Percentiles rank a stretch among this genome's conserved stretches.
Conservation (phyloP, 306 rosid species). For the Corylus americana region DNA sequence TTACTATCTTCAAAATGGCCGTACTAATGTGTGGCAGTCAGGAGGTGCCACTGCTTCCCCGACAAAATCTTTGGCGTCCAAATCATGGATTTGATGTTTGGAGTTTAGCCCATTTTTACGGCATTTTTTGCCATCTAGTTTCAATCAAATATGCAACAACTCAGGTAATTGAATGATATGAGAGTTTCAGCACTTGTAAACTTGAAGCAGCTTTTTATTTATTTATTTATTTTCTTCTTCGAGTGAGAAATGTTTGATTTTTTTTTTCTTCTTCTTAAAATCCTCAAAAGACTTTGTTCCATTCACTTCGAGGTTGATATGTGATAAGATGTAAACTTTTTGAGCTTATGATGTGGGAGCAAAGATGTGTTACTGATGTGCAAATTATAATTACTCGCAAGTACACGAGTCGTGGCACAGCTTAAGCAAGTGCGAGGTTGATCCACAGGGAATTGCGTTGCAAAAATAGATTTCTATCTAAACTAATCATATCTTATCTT, state of each 20-base stretch:
- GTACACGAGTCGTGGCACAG: no score
- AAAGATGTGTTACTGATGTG: not conserved
- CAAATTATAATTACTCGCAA: no score
- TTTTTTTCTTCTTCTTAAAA: not conserved
- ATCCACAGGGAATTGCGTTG: no score
- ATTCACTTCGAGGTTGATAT: not conserved
- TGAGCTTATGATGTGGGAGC: not conserved
- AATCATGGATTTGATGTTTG: constrained; percentile 94
- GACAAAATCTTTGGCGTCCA: constrained; percentile 77
- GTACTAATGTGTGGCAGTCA: constrained; percentile 49
- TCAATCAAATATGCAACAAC: not conserved
- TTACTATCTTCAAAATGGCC: constrained; percentile 77
- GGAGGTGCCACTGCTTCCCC: constrained; percentile 95
- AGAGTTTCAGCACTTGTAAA: not conserved
- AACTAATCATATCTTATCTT: no score
- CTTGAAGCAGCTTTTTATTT: not conserved
- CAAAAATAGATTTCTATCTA: no score
- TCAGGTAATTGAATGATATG: not conserved
- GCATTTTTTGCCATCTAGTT: not conserved
- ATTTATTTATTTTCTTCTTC: not conserved
- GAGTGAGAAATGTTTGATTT: not conserved
- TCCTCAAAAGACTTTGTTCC: not conserved
- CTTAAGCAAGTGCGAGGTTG: no score
- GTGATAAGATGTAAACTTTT: not conserved
- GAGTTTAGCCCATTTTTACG: constrained; percentile 46